Evolutionary conservation across 768 basidiomycete species (phyloP).

Genomic region (Kwoniella sp.): DNA sequence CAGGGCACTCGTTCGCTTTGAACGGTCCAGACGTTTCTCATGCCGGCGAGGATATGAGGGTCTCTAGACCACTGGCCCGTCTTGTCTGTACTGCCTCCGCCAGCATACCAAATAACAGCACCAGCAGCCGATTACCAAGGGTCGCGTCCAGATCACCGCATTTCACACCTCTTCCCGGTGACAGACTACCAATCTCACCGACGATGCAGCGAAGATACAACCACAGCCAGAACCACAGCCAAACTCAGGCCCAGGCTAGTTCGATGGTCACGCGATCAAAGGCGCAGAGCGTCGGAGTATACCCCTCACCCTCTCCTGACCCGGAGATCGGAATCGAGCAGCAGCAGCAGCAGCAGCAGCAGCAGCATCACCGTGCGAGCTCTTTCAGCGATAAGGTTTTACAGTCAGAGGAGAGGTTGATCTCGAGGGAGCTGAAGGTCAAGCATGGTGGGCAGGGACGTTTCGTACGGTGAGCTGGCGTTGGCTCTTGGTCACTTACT

Average conservation of each 20-base stretch:
- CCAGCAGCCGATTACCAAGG: neutral
- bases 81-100: neutral
- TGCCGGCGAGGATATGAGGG: too few relatives aligned
- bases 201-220: slow-evolving; percentile 10
- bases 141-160: slow-evolving; percentile 4
- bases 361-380: neutral
- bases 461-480: slow-evolving; percentile 12
- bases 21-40: too few relatives aligned
- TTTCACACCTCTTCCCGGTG: neutral
- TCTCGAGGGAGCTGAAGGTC: slow-evolving; percentile 19
- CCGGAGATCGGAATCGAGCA: neutral
- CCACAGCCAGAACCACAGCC: neutral
- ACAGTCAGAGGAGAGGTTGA: slow-evolving; percentile 16
- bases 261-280: neutral
- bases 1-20: too few relatives aligned
- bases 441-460: slow-evolving; percentile 13
- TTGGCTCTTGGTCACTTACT: too few relatives aligned
- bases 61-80: neutral
- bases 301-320: slow-evolving; percentile 15
- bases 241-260: neutral
- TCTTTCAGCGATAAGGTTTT: slow-evolving; percentile 10
- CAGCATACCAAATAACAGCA: neutral
- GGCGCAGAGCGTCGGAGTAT: neutral
- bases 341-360: too few relatives aligned
- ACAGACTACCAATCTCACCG: neutral